Evolutionary conservation across 192 early-diverging fungal genomes (phyloP), one percentile per base, ranked within the genome.

Genomic region (Podila epicladia): DNA sequence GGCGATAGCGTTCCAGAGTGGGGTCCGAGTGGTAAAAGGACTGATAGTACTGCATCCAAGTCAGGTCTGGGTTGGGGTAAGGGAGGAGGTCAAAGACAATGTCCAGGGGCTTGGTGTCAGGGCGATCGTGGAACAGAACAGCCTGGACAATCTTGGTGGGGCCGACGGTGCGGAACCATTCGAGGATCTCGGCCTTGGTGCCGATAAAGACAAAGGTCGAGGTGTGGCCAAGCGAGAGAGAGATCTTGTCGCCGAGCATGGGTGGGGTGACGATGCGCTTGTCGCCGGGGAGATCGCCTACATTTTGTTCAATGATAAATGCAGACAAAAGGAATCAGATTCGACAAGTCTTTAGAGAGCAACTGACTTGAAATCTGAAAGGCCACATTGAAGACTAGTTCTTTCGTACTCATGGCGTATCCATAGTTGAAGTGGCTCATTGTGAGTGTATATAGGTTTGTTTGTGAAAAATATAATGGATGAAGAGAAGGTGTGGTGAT

Each of bases 161-260:
- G 61, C 73, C 85, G 59, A 67, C 83, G 17, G 69, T 71, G 37
- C 71, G 72, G 35, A 84, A 82, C 86, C 86, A 87, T 37, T 85
- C 82, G 11, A 87, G 41, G 24, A 87, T 85, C 32, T 85, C 84
- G 2, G 73, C 74, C 41, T 85, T 76, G 19, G 84, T 87, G 45
- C 86, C 86, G 41, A 85, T 69, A 33, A 87, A 87, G 38, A 84
- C 75, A 69, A 83, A 87, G 1, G 82, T 85, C 3, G 79, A 78
- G 12, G 79, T 85, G 32, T 82, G 83, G 19, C 72, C 76, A 9
- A 75, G 74, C 1, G 86, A 84, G 55, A 87, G 70, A 1, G 82
- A 80, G 57, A 87, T 83, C 65, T 85, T 85, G 4, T 82, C 69
- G 6, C 72, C 69, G 3, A 85, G 80, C 62, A 82, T 82, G 8